These are phyloP conservation scores for Protomyces pachydermus DNA, from an alignment of 1,139 yeast genomes.

Conservation along the genomic window DNA sequence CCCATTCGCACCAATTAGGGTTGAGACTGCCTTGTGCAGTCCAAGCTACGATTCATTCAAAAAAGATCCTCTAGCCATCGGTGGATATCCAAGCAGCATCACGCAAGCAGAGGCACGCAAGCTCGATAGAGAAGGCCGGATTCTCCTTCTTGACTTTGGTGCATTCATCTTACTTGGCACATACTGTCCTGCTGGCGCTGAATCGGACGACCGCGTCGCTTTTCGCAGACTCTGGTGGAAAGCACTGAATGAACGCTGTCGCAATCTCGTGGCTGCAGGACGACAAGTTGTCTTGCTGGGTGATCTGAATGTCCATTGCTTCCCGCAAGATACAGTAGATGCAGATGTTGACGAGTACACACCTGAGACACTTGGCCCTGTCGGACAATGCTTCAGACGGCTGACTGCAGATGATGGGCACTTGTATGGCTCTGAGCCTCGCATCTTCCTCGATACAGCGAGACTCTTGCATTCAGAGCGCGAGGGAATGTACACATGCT, in stretches of 20 bases:
- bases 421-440: background rate
- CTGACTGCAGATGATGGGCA: background rate
- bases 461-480: constrained; percentile 55
- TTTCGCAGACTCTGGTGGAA: constrained; percentile 57
- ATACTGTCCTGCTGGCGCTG: constrained; percentile 77
- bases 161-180: constrained; percentile 60
- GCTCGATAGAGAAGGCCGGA: constrained; percentile 80
- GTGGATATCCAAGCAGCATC: constrained; percentile 57
- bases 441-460: constrained; percentile 58
- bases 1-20: constrained; percentile 52
- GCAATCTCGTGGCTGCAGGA: constrained; percentile 50
- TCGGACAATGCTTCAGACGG: constrained; percentile 3
- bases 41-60: constrained; percentile 40
- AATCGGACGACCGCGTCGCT: constrained; percentile 57
- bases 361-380: constrained; percentile 21
- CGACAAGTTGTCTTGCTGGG: constrained; percentile 71
- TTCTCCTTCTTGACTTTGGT: constrained; percentile 68
- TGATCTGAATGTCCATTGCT: constrained; percentile 76
- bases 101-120: constrained; percentile 40
- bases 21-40: constrained; percentile 92
- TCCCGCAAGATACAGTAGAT: constrained; percentile 79
- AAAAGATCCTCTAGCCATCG: constrained; percentile 45
- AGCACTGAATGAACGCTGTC: constrained; percentile 56
- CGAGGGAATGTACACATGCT: constrained; percentile 65
- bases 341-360: constrained; percentile 24